These are phyloP conservation scores for Neonectria ditissima DNA, from an alignment of 2,329 filamentous ascomycete species.

Conservation along the genomic window DNA sequence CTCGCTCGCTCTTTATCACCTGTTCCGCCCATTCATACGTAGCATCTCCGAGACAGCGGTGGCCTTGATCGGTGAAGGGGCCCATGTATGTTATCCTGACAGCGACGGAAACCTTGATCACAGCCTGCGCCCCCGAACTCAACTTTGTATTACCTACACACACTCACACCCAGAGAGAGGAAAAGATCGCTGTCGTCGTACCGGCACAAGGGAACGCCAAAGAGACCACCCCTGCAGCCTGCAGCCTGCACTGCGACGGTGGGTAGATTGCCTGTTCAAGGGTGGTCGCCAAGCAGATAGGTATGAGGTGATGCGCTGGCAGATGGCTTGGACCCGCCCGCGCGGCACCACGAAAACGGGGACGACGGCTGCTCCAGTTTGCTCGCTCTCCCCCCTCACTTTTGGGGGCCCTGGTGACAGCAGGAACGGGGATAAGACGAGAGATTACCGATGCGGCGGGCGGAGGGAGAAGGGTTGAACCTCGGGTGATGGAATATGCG, in stretches of 20 bases:
- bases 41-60: no score
- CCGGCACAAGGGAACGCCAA: constrained; percentile 41
- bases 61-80: no score
- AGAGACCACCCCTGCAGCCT: neutral
- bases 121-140: no score
- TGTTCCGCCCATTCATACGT: no score
- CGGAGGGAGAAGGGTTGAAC: constrained; percentile 3
- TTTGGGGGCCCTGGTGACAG: neutral
- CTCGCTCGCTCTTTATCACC: no score
- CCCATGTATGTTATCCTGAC: no score
- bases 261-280: constrained; percentile 1
- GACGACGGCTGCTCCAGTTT: no score
- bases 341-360: constrained; percentile 20
- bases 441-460: constrained; percentile 15
- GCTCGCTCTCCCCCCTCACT: constrained; percentile 9
- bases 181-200: constrained; percentile 24
- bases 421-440: constrained; percentile 14
- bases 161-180: no score
- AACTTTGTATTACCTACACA: no score
- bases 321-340: constrained; percentile 12
- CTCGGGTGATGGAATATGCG: neutral
- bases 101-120: no score
- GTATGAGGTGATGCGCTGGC: constrained; percentile 28
- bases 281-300: neutral
- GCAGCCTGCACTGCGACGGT: constrained; percentile 8